Evolutionary conservation across 2,329 filamentous ascomycete genomes (phyloP).

Genomic region (Keithomyces neogunnii): DNA sequence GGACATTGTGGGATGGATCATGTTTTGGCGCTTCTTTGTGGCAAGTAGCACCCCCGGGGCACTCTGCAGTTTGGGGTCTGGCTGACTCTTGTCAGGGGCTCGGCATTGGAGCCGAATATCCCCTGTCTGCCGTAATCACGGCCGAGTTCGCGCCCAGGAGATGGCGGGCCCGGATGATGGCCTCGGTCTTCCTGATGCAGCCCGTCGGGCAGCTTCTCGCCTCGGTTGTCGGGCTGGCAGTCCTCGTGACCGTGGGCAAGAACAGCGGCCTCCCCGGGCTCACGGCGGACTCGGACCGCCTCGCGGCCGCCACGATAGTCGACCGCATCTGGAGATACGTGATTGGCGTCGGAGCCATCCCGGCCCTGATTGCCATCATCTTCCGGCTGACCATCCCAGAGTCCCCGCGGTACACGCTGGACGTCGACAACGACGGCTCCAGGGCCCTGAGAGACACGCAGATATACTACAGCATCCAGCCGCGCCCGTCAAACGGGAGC

Average conservation of each 20-base stretch:
- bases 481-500: too few species aligned
- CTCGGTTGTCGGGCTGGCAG: background rate
- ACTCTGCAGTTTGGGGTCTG: too few species aligned
- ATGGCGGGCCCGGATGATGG: background rate
- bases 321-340: background rate
- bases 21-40: background rate
- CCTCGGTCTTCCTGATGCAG: background rate
- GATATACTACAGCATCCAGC: too few species aligned
- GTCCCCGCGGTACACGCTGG: background rate
- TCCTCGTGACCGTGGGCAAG: background rate
- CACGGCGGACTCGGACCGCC: background rate
- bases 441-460: background rate
- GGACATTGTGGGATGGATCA: background rate
- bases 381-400: background rate
- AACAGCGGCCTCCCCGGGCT: background rate
- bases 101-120: background rate
- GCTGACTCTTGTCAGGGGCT: background rate
- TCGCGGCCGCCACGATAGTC: background rate
- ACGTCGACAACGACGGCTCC: background rate
- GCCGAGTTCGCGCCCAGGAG: background rate
- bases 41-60: background rate
- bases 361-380: background rate
- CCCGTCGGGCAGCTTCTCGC: background rate
- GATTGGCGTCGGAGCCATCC: background rate
- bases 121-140: background rate